Conservation (phyloP, 805 yeast genomes). For the Candida gorgasii region DNA sequence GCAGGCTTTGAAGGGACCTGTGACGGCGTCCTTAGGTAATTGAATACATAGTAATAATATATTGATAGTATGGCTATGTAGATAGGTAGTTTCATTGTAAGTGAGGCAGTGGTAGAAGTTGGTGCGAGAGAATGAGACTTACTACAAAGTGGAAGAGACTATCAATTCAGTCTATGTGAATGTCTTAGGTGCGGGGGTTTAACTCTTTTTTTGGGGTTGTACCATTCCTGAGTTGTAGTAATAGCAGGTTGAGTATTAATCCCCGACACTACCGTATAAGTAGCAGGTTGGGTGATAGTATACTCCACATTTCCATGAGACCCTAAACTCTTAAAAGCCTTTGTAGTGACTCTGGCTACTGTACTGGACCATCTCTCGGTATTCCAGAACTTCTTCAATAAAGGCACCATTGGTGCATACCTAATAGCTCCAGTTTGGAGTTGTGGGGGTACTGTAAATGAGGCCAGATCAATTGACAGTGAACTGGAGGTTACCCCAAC, state of each 20-base stretch:
- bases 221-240: conserved; percentile 1
- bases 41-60: conserved; percentile 11
- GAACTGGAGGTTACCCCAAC: conserved; percentile 1
- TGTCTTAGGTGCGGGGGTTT: conserved; percentile 5
- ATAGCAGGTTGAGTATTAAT: conserved; percentile 9
- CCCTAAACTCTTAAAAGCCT: conserved; percentile 3
- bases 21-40: neutral
- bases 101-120: neutral
- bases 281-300: conserved; percentile 17
- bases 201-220: conserved; percentile 10
- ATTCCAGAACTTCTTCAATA: conserved; percentile 9
- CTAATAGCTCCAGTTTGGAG: conserved; percentile 14
- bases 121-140: too few species aligned
- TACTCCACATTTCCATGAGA: conserved; percentile 12
- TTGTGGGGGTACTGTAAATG: conserved; percentile 15
- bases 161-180: neutral
- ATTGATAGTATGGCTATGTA: conserved; percentile 12
- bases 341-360: neutral
- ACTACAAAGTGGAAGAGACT: too few species aligned
- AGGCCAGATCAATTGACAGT: conserved; percentile 4
- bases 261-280: conserved; percentile 11
- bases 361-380: conserved; percentile 9
- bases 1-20: neutral
- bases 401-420: conserved; percentile 18
- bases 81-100: conserved; percentile 1